A percentile compares a stretch with the other conserved stretches of the same genome.
Evolutionary conservation across 2,329 filamentous ascomycete species (phyloP).

Genomic region (Aureobasidium namibiae): DNA sequence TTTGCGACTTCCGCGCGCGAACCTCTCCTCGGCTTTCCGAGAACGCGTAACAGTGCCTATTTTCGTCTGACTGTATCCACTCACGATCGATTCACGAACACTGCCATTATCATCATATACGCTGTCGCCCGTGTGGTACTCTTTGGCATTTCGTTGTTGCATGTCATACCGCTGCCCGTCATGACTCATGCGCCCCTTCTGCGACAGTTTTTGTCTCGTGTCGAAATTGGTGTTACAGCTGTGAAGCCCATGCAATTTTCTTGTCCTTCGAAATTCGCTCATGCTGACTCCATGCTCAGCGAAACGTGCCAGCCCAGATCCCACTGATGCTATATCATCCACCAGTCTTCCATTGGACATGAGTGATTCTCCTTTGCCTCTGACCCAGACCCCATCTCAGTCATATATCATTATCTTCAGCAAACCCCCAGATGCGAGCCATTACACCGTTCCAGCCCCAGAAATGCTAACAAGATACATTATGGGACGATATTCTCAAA

Average conservation of each 20-base stretch:
- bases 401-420: not conserved
- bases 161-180: not conserved
- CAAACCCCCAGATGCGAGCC: not conserved
- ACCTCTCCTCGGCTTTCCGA: not conserved
- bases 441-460: not conserved
- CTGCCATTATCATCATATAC: not conserved
- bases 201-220: not conserved
- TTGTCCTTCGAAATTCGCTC: not conserved
- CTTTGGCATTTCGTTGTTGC: not conserved
- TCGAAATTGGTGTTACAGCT: not conserved
- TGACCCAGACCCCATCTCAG: not conserved
- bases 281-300: not conserved
- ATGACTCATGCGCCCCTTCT: not conserved
- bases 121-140: not conserved
- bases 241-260: not conserved
- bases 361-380: not conserved
- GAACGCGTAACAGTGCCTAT: not conserved
- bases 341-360: not conserved
- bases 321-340: not conserved
- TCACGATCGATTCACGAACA: not conserved
- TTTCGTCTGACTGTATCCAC: not conserved
- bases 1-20: not conserved
- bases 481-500: not conserved
- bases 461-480: not conserved
- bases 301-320: not conserved